phyloP scores from a whole-genome alignment of 306 rosid genomes.

The Myrica gale region DNA sequence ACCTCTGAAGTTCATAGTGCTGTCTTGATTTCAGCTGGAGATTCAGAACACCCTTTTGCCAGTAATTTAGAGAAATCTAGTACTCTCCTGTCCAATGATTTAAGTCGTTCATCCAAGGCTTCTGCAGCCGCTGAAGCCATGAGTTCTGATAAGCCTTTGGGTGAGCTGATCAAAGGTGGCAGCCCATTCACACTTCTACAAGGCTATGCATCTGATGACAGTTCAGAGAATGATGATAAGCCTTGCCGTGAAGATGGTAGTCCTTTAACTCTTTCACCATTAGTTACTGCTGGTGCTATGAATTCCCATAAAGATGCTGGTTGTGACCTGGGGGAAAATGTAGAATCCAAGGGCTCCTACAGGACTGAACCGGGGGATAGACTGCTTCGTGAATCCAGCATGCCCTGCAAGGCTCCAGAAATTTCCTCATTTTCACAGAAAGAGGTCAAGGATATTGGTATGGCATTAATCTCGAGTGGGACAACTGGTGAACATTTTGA shows the following conservation, averaged over 20 bases:
- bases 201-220: constrained; percentile 79
- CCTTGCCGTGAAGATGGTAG: constrained; percentile 35
- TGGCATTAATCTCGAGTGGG: constrained; percentile 27
- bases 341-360: constrained; percentile 33
- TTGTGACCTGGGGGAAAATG: constrained; percentile 29
- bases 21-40: constrained; percentile 32
- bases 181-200: constrained; percentile 80
- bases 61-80: constrained; percentile 28
- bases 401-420: constrained; percentile 35
- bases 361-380: constrained; percentile 30
- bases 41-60: constrained; percentile 29
- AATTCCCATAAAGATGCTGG: constrained; percentile 32
- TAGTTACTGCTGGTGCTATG: constrained; percentile 33
- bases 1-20: constrained; percentile 31
- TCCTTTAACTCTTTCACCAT: constrained; percentile 30
- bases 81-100: constrained; percentile 32
- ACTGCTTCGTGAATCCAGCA: constrained; percentile 30
- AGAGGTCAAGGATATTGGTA: constrained; percentile 28
- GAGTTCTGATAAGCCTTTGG: constrained; percentile 30
- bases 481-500: constrained; percentile 35
- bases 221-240: constrained; percentile 56
- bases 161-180: constrained; percentile 40
- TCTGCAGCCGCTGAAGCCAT: constrained; percentile 36
- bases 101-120: constrained; percentile 17
- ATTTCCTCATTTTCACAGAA: constrained; percentile 31